These are phyloP conservation scores for Catunica adiposa DNA, from an alignment of 2,329 filamentous ascomycete species.

Conservation along the genomic window DNA sequence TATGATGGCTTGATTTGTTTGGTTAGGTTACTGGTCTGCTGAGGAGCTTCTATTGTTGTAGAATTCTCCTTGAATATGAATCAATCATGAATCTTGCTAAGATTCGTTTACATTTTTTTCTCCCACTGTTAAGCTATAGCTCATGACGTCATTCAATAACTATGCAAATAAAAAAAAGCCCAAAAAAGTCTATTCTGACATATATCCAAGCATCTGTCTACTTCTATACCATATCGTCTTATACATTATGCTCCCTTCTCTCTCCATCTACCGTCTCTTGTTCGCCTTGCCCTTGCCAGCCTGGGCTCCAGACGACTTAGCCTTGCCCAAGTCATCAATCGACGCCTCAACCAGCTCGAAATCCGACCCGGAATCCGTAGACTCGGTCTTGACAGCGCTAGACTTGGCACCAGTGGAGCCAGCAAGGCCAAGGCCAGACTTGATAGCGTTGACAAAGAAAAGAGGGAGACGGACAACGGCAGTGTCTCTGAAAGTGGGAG, in stretches of 20 bases:
- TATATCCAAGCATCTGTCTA: background rate
- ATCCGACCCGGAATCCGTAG: slow-evolving; percentile 40
- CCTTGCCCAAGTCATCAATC: slow-evolving; percentile 23
- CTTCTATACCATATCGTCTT: background rate
- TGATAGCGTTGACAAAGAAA: slow-evolving; percentile 42
- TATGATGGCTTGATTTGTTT: too few species aligned
- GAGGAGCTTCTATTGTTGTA: background rate
- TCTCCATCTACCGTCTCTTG: slow-evolving; percentile 31
- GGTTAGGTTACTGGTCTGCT: too few species aligned
- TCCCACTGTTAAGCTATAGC: too few species aligned
- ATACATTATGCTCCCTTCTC: background rate
- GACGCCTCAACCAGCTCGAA: slow-evolving; percentile 46
- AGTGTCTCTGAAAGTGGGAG: slow-evolving; percentile 66
- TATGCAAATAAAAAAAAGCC: too few species aligned
- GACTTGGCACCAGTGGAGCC: background rate
- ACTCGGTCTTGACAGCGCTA: slow-evolving; percentile 22
- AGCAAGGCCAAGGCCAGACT: slow-evolving; percentile 30
- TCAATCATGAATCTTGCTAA: background rate
- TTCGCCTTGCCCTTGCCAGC: slow-evolving; percentile 33
- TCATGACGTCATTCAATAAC: too few species aligned
- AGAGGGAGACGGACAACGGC: slow-evolving; percentile 63
- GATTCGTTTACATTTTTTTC: too few species aligned
- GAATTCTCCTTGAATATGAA: background rate
- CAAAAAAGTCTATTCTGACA: too few species aligned
- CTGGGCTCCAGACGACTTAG: slow-evolving; percentile 34